phyloP scores from a whole-genome alignment of 1,284 basidiomycete genomes.

The Prillingera fragicola region DNA sequence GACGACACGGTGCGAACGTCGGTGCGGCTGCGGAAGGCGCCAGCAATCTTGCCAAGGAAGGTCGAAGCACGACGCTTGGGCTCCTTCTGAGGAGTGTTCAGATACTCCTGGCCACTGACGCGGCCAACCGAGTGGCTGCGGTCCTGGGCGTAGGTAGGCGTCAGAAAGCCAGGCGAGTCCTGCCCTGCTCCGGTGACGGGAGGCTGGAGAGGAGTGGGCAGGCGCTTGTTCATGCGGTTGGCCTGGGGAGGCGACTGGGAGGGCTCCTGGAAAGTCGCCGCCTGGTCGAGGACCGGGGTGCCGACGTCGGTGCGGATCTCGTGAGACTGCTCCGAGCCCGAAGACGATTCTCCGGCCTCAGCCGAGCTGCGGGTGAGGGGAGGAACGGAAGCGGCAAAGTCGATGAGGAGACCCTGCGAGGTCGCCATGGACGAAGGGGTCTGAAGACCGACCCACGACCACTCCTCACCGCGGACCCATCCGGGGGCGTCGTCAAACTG shows the following conservation, averaged over 20 bases:
- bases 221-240: too few relatives aligned
- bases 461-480: constrained; percentile 43
- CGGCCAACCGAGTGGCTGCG: too few relatives aligned
- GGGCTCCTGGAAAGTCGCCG: too few relatives aligned
- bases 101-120: too few relatives aligned
- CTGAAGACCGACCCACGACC: constrained; percentile 36
- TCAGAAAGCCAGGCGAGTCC: too few relatives aligned
- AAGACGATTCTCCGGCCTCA: background rate
- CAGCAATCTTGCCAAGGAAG: constrained; percentile 8
- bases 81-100: too few relatives aligned
- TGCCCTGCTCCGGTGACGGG: too few relatives aligned
- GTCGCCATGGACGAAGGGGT: constrained; percentile 21
- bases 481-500: constrained; percentile 44
- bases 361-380: constrained; percentile 6
- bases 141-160: too few relatives aligned
- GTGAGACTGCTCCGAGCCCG: constrained; percentile 3
- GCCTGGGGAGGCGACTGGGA: too few relatives aligned
- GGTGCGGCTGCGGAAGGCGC: constrained; percentile 11
- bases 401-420: constrained; percentile 12
- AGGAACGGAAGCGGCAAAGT: constrained; percentile 14
- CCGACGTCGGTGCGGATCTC: constrained; percentile 13
- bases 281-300: background rate
- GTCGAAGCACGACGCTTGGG: constrained; percentile 2
- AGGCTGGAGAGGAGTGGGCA: too few relatives aligned
- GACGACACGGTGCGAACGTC: constrained; percentile 4